These are phyloP conservation scores for Ascochyta fabae DNA, from an alignment of 2,329 filamentous ascomycete genomes.

Conservation along the genomic window DNA sequence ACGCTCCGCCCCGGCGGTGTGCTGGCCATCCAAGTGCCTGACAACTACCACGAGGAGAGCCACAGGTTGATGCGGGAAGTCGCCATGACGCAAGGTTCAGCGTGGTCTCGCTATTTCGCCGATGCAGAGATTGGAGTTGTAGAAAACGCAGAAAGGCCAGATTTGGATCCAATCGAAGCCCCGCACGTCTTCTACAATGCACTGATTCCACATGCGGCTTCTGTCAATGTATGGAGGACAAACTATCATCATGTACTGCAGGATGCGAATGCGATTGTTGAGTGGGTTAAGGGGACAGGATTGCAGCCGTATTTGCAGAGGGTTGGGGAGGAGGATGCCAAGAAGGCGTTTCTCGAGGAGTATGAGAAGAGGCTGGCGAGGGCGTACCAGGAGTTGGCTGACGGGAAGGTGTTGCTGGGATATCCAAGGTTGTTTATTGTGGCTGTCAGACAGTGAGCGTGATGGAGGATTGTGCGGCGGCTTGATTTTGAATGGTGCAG, in stretches of 20 bases:
- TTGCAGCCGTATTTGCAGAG: constrained; percentile 62
- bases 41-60: constrained; percentile 59
- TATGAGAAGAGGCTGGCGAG: constrained; percentile 56
- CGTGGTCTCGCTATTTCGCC: constrained; percentile 49
- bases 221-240: constrained; percentile 63
- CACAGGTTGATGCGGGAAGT: constrained; percentile 60
- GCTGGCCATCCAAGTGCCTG: constrained; percentile 62
- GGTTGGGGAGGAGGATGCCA: constrained; percentile 49
- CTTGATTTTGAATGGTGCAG: not conserved
- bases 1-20: constrained; percentile 54
- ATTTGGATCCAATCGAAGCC: constrained; percentile 58
- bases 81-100: constrained; percentile 24
- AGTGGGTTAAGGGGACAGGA: constrained; percentile 66
- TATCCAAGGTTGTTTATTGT: constrained; percentile 66
- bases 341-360: constrained; percentile 53
- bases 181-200: constrained; percentile 58
- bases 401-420: constrained; percentile 62
- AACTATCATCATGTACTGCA: constrained; percentile 61
- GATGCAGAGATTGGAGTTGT: constrained; percentile 26
- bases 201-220: constrained; percentile 46
- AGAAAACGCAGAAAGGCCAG: constrained; percentile 31
- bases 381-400: constrained; percentile 54
- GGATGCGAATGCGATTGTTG: constrained; percentile 59
- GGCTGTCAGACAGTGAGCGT: constrained; percentile 34
- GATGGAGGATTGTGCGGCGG: not conserved